A percentile compares a stretch with the other conserved stretches of the same genome.
These are phyloP conservation scores for Suillus hirtellus DNA, from an alignment of 768 basidiomycete species.

Conservation along the genomic window DNA sequence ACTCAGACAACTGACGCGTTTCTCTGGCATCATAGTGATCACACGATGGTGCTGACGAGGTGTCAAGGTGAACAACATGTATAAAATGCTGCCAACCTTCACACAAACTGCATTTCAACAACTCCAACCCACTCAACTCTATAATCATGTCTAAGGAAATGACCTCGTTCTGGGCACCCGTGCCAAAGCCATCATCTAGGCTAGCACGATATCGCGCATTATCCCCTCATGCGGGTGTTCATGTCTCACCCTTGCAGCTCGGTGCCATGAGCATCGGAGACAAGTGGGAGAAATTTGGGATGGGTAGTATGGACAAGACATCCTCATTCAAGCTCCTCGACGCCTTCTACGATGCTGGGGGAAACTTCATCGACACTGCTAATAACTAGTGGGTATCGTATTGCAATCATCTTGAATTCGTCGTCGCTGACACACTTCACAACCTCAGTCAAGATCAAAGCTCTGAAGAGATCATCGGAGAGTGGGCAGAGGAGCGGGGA, in stretches of 20 bases:
- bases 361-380: constrained; percentile 51
- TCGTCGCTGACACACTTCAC: background rate
- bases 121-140: background rate
- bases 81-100: constrained; percentile 5
- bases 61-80: background rate
- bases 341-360: constrained; percentile 44
- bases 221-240: constrained; percentile 42
- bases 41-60: background rate
- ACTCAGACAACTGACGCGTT: background rate
- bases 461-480: constrained; percentile 46
- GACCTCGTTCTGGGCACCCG: constrained; percentile 8
- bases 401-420: background rate
- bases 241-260: constrained; percentile 52
- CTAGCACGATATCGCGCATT: constrained; percentile 41
- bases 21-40: background rate
- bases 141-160: background rate
- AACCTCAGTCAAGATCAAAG: constrained; percentile 37
- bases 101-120: background rate
- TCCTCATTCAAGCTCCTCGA: constrained; percentile 47
- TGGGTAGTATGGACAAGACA: constrained; percentile 46
- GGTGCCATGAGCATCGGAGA: constrained; percentile 52
- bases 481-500: constrained; percentile 44
- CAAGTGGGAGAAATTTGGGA: constrained; percentile 37
- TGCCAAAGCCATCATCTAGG: constrained; percentile 30
- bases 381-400: constrained; percentile 39